Evolutionary conservation across 2,329 filamentous ascomycete genomes (phyloP), one percentile per base, ranked within the genome.

Genomic region (Ophiosphaerella narmari): DNA sequence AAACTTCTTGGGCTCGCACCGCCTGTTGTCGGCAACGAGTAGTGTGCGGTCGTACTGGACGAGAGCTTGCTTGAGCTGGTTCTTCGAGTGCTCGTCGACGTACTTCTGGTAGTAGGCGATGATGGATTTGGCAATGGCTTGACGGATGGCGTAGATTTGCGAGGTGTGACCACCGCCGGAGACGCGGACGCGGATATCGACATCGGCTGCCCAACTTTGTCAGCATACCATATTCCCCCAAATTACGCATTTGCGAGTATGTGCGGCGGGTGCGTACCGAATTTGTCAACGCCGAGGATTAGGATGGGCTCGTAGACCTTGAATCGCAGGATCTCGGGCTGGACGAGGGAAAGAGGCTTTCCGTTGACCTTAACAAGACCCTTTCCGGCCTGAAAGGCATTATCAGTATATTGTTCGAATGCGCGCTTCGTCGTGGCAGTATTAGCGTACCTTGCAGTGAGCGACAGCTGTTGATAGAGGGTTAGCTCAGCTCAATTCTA

Each of bases 51-150:
- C 91, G 85, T 93, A 99, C 79, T 91, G 86, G 75, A 93, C 90
- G 70, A 99, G 87, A 68, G 90, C 90, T 82, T 93, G 89, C 91
- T 97, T 99, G 76, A 99, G 86, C 82, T 91, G 85, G 87, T 97
- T 97, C 90, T 99, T 99, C 84, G 89, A 91, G 89, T 97, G 92
- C 89, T 99, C 94, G 77, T 99, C 94, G 81, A 97, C 91, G 83
- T 88, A 99, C 86, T 99, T 97, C 84, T 97, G 93, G 89, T 97
- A 97, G 89, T 97, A 97, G 80, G 91, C 89, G 75, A 96, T 75
- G 77, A 96, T 90, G 74, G 88, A 89, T 87, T 97, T 99, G 83
- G 92, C 87, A 77, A 99, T 97, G 74, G 94, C 93, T 84, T 99
- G 94, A 73, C 94, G 91, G 85, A 97, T 91, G 78, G 94, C 94